Conservation (phyloP, 768 basidiomycete genomes). For the Exidia glandulosa region DNA sequence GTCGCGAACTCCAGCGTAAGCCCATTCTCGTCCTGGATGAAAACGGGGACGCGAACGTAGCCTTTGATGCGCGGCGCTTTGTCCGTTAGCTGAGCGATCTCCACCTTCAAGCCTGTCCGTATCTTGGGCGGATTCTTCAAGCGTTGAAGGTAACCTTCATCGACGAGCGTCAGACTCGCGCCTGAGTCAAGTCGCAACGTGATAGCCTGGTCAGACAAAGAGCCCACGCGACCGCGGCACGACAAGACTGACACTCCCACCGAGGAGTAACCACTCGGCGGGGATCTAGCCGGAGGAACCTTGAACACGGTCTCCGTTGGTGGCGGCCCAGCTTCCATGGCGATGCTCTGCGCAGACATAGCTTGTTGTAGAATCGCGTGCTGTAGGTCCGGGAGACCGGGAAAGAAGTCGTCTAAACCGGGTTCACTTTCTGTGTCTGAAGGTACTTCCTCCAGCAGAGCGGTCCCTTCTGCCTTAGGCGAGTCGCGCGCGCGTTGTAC, state of each 20-base stretch:
- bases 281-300: not conserved
- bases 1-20: not conserved
- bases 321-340: not conserved
- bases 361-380: no score
- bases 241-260: not conserved
- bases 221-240: not conserved
- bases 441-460: not conserved
- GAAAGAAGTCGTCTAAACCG: no score
- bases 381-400: no score
- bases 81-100: not conserved
- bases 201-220: not conserved
- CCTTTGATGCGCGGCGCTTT: not conserved
- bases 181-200: not conserved
- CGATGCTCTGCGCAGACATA: no score
- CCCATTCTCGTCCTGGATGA: not conserved
- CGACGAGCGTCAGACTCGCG: not conserved
- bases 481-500: no score
- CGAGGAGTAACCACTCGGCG: not conserved
- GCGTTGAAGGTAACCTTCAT: not conserved
- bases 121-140: not conserved
- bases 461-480: not conserved
- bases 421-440: not conserved
- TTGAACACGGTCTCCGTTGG: not conserved
- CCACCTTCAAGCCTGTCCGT: not conserved
- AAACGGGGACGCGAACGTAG: not conserved